A percentile compares a stretch with the other conserved stretches of the same genome.
phyloP scores from a whole-genome alignment of 2,329 filamentous ascomycete species.

The Pseudogymnoascus sp. region DNA sequence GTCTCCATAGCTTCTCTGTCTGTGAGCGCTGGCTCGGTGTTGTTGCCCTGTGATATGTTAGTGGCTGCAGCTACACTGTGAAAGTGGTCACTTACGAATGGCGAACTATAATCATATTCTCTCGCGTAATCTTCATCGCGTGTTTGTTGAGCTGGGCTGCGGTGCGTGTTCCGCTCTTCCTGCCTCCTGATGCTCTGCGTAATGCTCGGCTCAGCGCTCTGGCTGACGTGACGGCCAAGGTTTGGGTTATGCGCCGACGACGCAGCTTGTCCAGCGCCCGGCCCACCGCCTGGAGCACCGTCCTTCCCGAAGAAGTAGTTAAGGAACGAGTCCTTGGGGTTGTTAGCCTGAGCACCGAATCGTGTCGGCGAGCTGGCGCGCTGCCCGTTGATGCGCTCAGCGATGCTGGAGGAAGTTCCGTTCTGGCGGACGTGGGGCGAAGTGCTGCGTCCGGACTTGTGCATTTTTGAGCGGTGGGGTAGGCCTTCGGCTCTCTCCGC shows the following conservation, averaged over 20 bases:
- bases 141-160: conserved; percentile 44
- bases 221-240: conserved; percentile 61
- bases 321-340: conserved; percentile 79
- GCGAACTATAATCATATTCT: conserved; percentile 35
- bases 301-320: conserved; percentile 99
- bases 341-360: conserved; percentile 53
- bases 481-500: conserved; percentile 47
- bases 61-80: not conserved
- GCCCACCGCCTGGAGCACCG: conserved; percentile 45
- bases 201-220: conserved; percentile 72
- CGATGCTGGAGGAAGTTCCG: conserved; percentile 46
- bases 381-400: conserved; percentile 58
- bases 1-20: conserved; percentile 97
- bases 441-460: conserved; percentile 58
- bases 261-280: conserved; percentile 31
- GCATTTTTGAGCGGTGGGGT: conserved; percentile 46
- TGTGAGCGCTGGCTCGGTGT: conserved; percentile 77
- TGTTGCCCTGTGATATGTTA: conserved; percentile 39
- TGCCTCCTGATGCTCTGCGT: conserved; percentile 73
- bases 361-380: conserved; percentile 54
- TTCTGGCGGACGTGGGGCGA: conserved; percentile 72
- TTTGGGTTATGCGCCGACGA: conserved; percentile 29
- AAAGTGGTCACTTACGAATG: conserved; percentile 37
- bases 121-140: conserved; percentile 33
- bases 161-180: conserved; percentile 38